phyloP scores from a whole-genome alignment of 106 monocot genomes.

The Dioscorea dumetorum region DNA sequence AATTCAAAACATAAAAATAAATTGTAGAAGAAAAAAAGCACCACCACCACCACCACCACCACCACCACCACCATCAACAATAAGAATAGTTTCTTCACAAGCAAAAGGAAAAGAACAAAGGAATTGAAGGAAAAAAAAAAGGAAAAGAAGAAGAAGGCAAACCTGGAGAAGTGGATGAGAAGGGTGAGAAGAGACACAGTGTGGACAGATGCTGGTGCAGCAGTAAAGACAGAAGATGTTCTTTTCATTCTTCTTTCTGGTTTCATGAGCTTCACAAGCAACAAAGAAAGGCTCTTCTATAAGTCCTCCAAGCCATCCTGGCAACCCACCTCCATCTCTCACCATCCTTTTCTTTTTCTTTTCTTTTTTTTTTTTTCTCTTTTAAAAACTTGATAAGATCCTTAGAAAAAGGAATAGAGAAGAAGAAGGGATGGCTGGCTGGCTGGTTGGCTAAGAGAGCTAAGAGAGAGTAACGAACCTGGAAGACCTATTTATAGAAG shows the following conservation, averaged over 20 bases:
- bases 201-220: constrained; percentile 41
- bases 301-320: constrained; percentile 32
- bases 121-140: background rate
- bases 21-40: no score
- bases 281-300: constrained; percentile 32
- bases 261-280: constrained; percentile 22
- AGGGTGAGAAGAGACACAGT: constrained; percentile 28
- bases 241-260: constrained; percentile 44
- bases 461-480: background rate
- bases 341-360: background rate
- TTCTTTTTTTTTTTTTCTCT: background rate
- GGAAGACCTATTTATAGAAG: no score
- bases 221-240: constrained; percentile 45
- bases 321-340: constrained; percentile 5
- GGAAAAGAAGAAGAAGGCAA: no score
- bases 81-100: background rate
- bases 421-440: no score
- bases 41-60: no score
- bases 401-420: no score
- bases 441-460: background rate
- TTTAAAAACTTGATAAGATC: background rate
- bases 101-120: background rate
- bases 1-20: background rate
- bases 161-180: constrained; percentile 36
- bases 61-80: background rate